Evolutionary conservation across 345 rosid genomes (phyloP), one percentile per base, ranked within the genome.

Genomic region (Mangifera indica): DNA sequence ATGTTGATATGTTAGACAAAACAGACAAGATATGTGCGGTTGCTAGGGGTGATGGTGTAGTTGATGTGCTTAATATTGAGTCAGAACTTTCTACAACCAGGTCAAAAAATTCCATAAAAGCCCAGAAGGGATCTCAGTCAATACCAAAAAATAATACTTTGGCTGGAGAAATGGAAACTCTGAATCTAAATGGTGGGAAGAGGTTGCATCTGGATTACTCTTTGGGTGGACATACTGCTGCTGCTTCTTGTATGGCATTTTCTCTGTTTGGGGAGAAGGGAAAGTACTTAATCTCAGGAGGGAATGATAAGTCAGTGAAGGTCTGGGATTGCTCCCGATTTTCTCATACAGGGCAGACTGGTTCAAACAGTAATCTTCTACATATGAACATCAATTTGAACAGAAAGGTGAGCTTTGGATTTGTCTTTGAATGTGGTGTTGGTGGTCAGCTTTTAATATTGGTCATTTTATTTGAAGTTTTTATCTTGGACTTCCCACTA

Each of bases 11-110:
- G 84, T 63, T 89, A 70, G 88, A 88, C 64, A 90, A 82, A 56
- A 67, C 89, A 46, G 91, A 70, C 54, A 86, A 85, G 72, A 81
- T 90, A 70, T 92, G 97, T 60, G 90, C 71, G 2, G 88, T 90
- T 53, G 99, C 90, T 61, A 87, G 88, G 77, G 98, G 98, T 42
- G 98, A 95, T 80, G 97, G 99, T 20, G 78, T 69, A 69, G 81
- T 89, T 26, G 86, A 88, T 70, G 83, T 92, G 76, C 89, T 94
- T 49, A 76, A 89, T 58, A 74, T 87, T 54, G 97, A 89, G 80
- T 78, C 88, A 29, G 96, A 92, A 72, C 86, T 89, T 66, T 69
- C 85, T 37, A 60, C 81, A 66, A 70, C 11, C 3, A 82, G 66
- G 72, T 71, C 85, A 49, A 91, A 78, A 76, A 67, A 45, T 71